These are phyloP conservation scores for Cystobasidiaceae sp. DNA, from an alignment of 1,284 basidiomycete species.

Conservation along the genomic window DNA sequence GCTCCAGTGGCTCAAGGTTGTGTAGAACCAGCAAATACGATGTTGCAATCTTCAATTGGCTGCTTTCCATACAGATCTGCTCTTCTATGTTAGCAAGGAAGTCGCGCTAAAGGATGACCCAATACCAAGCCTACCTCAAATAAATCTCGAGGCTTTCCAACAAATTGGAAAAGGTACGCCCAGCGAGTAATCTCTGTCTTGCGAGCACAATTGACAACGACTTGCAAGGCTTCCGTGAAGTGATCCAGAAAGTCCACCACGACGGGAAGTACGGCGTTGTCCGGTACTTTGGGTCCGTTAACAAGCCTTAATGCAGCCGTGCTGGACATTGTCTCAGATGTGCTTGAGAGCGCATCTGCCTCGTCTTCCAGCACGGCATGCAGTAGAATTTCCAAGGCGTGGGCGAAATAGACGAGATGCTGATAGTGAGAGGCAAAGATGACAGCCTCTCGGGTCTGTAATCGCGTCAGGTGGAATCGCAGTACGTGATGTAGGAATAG, in stretches of 20 bases:
- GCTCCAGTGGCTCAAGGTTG: constrained; percentile 81
- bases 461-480: constrained; percentile 69
- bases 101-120: background rate
- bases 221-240: constrained; percentile 82
- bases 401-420: constrained; percentile 83
- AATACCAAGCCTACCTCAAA: constrained; percentile 57
- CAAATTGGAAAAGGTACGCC: constrained; percentile 79
- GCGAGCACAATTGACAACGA: constrained; percentile 90
- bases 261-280: constrained; percentile 57
- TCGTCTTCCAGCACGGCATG: constrained; percentile 94
- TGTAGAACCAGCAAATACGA: constrained; percentile 91
- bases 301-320: constrained; percentile 4
- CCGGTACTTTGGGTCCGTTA: constrained; percentile 7
- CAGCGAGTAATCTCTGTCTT: constrained; percentile 94
- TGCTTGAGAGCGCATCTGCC: constrained; percentile 47
- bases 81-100: background rate
- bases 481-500: constrained; percentile 91
- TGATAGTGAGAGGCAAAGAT: constrained; percentile 81
- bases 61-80: constrained; percentile 68
- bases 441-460: constrained; percentile 72
- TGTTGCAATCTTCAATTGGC: constrained; percentile 78
- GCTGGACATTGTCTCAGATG: background rate
- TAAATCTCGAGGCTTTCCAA: constrained; percentile 77
- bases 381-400: constrained; percentile 87
- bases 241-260: constrained; percentile 90